Percentiles rank a stretch among this genome's conserved stretches.
Evolutionary conservation across 768 basidiomycete species (phyloP).

Genomic region (Mycena leptocephala): DNA sequence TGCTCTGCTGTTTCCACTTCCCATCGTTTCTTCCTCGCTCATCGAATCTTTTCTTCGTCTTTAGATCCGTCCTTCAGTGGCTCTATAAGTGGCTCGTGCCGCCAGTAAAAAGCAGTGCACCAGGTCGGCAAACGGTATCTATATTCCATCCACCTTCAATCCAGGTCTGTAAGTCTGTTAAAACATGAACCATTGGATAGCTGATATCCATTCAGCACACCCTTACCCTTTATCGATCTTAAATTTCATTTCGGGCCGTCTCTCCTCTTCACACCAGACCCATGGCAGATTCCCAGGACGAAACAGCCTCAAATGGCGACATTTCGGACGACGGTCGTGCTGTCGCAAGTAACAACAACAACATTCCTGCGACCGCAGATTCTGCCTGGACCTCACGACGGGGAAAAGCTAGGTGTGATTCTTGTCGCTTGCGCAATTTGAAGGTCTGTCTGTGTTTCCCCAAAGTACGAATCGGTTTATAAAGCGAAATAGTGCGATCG

Average conservation of each 20-base stretch:
- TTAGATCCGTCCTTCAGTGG: not conserved
- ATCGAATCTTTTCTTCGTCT: not conserved
- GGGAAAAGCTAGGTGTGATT: conserved; percentile 84
- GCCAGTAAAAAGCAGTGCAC: conserved; percentile 14
- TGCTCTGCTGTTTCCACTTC: not conserved
- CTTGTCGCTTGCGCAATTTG: conserved; percentile 80
- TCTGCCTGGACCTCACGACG: conserved; percentile 84
- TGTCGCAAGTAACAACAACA: conserved; percentile 76
- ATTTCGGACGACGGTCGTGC: conserved; percentile 67
- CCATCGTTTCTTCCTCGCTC: not conserved
- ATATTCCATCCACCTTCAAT: not conserved
- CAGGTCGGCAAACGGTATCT: conserved; percentile 1
- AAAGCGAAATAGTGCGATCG: conserved; percentile 71
- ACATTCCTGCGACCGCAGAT: conserved; percentile 67
- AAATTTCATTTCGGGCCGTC: not conserved
- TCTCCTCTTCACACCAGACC: not conserved
- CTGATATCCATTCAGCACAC: not conserved
- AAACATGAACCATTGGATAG: not conserved
- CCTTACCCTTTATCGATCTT: not conserved
- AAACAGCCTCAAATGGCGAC: conserved; percentile 56
- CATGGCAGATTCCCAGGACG: conserved; percentile 55
- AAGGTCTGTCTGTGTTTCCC: conserved; percentile 68
- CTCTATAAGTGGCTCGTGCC: not conserved
- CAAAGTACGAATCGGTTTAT: conserved; percentile 23
- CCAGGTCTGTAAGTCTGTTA: not conserved